These are phyloP conservation scores for Leptographium galeiforme DNA, from an alignment of 2,329 filamentous ascomycete species.

Conservation along the genomic window DNA sequence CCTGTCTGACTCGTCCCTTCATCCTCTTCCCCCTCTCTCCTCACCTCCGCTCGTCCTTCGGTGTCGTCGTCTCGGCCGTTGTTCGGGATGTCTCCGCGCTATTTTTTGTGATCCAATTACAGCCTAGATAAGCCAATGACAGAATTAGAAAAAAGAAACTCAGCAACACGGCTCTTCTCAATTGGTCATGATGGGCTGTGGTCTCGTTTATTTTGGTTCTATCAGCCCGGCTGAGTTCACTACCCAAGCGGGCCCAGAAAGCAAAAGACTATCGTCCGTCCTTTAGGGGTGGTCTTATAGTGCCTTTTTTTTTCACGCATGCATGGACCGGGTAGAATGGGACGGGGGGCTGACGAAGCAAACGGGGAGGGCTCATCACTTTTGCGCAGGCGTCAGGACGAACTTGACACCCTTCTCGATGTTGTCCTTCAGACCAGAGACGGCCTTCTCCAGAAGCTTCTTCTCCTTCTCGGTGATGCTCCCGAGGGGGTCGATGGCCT, in stretches of 20 bases:
- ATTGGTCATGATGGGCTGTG: constrained; percentile 1
- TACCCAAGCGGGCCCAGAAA: neutral
- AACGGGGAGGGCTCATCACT: constrained; percentile 45
- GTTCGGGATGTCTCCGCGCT: neutral
- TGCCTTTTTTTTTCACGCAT: neutral
- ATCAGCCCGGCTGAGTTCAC: neutral
- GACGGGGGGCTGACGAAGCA: neutral
- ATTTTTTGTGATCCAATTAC: constrained; percentile 11
- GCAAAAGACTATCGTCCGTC: neutral
- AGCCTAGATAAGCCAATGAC: constrained; percentile 14
- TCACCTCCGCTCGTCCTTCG: neutral
- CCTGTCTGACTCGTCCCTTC: neutral
- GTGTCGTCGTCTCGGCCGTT: neutral
- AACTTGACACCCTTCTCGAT: constrained; percentile 91
- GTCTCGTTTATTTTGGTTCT: constrained; percentile 9
- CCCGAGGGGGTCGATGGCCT: constrained; percentile 67
- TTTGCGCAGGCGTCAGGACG: constrained; percentile 74
- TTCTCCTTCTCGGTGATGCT: constrained; percentile 78
- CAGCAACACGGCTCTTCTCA: constrained; percentile 11
- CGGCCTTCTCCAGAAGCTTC: constrained; percentile 63
- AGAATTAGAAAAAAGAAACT: constrained; percentile 10
- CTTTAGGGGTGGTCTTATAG: neutral
- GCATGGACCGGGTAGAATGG: neutral
- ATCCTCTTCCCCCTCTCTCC: neutral
- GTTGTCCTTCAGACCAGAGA: constrained; percentile 76